phyloP scores from a whole-genome alignment of 257 asterid genomes.

The Orobanche coerulescens region DNA sequence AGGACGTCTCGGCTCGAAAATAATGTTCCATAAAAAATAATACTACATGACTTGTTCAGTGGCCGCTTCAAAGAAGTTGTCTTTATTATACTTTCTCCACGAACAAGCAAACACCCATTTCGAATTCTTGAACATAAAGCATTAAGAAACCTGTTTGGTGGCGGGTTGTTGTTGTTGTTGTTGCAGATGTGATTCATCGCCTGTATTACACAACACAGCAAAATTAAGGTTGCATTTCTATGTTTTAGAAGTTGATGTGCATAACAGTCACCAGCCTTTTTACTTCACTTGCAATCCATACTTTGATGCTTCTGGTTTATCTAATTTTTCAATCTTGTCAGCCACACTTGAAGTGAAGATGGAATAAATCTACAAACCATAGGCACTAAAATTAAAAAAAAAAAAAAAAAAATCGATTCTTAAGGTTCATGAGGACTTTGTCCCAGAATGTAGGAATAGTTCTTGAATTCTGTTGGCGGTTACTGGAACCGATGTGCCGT shows the following conservation, averaged over 20 bases:
- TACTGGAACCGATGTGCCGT: neutral
- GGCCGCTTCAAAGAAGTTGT: no score
- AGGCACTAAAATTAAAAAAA: neutral
- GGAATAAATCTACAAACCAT: neutral
- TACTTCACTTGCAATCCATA: slow-evolving; percentile 53
- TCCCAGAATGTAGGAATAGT: neutral
- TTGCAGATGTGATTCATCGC: slow-evolving; percentile 31
- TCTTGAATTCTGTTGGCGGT: neutral
- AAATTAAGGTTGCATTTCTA: slow-evolving; percentile 11
- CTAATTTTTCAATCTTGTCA: slow-evolving; percentile 20
- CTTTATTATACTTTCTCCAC: no score
- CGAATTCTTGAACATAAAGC: slow-evolving; percentile 27
- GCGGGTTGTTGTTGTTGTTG: slow-evolving; percentile 31
- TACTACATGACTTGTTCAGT: no score
- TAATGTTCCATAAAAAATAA: no score
- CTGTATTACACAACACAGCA: slow-evolving; percentile 1
- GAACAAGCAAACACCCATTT: no score
- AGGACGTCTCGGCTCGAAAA: no score
- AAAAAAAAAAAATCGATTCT: neutral
- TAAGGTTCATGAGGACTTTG: slow-evolving; percentile 7
- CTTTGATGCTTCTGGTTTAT: slow-evolving; percentile 38
- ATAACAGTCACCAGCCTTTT: slow-evolving; percentile 32
- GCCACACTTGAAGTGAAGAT: neutral
- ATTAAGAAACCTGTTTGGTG: slow-evolving; percentile 36
- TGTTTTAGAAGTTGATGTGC: slow-evolving; percentile 15